Evolutionary conservation across 768 basidiomycete genomes (phyloP).

Genomic region (Naganishia vaughanmartiniae): DNA sequence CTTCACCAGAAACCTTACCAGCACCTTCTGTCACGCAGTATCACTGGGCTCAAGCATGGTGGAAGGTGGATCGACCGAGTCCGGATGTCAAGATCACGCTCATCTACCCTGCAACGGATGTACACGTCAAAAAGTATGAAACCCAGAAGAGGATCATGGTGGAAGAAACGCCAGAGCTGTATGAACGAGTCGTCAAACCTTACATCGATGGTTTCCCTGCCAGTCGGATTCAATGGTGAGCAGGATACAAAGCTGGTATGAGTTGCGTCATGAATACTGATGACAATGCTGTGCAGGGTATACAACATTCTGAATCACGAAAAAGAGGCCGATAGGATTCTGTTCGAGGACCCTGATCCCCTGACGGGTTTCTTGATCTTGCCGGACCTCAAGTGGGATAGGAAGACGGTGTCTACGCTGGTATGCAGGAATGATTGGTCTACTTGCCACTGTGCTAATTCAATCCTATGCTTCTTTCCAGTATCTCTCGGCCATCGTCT

Average conservation of each 20-base stretch:
- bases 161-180: constrained; percentile 76
- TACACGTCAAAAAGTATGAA: constrained; percentile 86
- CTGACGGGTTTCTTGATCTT: constrained; percentile 69
- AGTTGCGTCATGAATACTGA: neutral
- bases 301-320: constrained; percentile 73
- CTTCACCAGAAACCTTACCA: neutral
- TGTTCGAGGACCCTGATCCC: constrained; percentile 60
- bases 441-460: neutral
- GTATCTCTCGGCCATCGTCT: constrained; percentile 78
- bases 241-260: neutral
- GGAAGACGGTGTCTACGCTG: constrained; percentile 66
- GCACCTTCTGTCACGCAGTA: constrained; percentile 59
- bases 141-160: constrained; percentile 70
- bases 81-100: constrained; percentile 80
- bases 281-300: constrained; percentile 61
- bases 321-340: constrained; percentile 70
- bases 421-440: constrained; percentile 30
- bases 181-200: constrained; percentile 67
- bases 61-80: constrained; percentile 51
- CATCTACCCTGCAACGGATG: constrained; percentile 83
- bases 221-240: constrained; percentile 76
- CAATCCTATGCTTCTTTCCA: constrained; percentile 17
- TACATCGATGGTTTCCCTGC: constrained; percentile 75
- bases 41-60: constrained; percentile 74
- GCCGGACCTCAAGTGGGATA: constrained; percentile 98